These are phyloP conservation scores for Cryphonectria parasitica DNA, from an alignment of 2,329 filamentous ascomycete genomes.

Conservation along the genomic window DNA sequence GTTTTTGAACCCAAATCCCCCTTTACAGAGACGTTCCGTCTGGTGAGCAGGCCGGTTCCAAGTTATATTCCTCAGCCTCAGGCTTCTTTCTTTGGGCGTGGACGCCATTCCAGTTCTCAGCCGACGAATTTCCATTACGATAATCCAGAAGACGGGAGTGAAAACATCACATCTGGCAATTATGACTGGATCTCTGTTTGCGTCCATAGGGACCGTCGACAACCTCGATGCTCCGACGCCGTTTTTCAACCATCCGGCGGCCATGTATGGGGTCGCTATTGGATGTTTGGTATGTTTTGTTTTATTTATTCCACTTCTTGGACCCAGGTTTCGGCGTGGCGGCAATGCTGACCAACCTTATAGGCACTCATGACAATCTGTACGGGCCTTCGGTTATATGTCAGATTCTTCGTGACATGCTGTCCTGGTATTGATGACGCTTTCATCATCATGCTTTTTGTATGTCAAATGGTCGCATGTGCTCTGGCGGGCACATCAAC, in stretches of 20 bases:
- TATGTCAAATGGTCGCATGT: neutral
- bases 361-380: slow-evolving; percentile 20
- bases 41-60: neutral
- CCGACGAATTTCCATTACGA: neutral
- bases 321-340: too few species aligned
- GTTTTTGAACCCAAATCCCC: neutral
- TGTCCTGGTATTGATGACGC: slow-evolving; percentile 23
- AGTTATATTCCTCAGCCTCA: neutral
- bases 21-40: neutral
- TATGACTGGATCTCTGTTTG: slow-evolving; percentile 17
- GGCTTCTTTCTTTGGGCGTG: neutral
- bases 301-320: too few species aligned
- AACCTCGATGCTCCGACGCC: slow-evolving; percentile 22
- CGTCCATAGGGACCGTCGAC: slow-evolving; percentile 19
- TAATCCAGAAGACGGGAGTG: neutral
- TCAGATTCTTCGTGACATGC: slow-evolving; percentile 25
- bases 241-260: slow-evolving; percentile 12
- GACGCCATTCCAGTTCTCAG: neutral
- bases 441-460: slow-evolving; percentile 19
- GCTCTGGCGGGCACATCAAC: neutral
- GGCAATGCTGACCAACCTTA: neutral
- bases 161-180: neutral
- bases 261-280: slow-evolving; percentile 16
- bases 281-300: slow-evolving; percentile 8
- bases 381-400: slow-evolving; percentile 16